These are phyloP conservation scores for Adansonia digitata DNA, from an alignment of 345 rosid genomes.

Conservation along the genomic window DNA sequence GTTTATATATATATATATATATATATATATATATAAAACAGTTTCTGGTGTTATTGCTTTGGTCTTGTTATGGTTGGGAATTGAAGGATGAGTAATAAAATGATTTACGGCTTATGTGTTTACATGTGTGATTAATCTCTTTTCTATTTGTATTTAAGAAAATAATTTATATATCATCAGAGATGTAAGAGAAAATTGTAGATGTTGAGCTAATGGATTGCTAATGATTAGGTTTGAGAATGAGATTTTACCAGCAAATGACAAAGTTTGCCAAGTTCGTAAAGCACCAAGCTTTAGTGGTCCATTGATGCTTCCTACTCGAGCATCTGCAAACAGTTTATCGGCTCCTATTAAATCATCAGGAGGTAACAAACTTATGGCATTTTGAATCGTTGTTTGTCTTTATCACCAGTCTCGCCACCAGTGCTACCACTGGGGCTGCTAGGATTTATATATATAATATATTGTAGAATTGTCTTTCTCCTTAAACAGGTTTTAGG, in stretches of 20 bases:
- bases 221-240: conserved; percentile 50
- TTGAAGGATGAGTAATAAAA: conserved; percentile 3
- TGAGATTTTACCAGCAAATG: conserved; percentile 45
- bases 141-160: not conserved
- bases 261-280: conserved; percentile 42
- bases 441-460: not conserved
- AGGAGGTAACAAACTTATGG: conserved; percentile 49
- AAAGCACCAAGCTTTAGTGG: conserved; percentile 94
- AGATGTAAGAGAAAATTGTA: not conserved
- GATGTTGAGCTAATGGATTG: not conserved
- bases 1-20: not conserved
- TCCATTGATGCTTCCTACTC: conserved; percentile 85
- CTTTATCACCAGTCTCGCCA: not conserved
- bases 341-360: conserved; percentile 98
- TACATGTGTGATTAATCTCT: not conserved
- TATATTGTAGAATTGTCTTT: not conserved
- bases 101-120: not conserved
- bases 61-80: not conserved
- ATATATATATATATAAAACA: too few relatives aligned
- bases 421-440: not conserved
- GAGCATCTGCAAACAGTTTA: conserved; percentile 96
- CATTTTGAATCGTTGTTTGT: not conserved
- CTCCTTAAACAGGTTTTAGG: conserved; percentile 63
- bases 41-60: conserved; percentile 1
- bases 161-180: not conserved